Conservation (phyloP, 2,329 filamentous ascomycete genomes). For the Penicillium fuscoglaucum region DNA sequence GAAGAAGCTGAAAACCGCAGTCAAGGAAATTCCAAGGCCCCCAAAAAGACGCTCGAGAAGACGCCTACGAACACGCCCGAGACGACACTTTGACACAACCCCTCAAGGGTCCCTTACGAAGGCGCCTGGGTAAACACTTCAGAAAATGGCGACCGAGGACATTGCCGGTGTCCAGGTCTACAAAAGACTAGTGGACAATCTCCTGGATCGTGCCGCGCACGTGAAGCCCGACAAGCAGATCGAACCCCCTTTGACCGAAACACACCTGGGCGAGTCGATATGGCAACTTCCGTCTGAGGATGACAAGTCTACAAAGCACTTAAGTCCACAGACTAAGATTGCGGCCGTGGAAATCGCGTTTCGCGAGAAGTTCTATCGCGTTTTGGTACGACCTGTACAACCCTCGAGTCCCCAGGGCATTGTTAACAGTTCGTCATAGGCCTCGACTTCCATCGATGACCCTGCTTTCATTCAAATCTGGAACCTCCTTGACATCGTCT, state of each 20-base stretch:
- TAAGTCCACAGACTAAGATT: slow-evolving; percentile 57
- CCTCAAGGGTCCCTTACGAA: not conserved
- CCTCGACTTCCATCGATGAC: slow-evolving; percentile 72
- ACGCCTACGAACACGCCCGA: not conserved
- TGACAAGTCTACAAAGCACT: slow-evolving; percentile 33
- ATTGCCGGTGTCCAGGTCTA: slow-evolving; percentile 47
- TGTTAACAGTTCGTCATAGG: slow-evolving; percentile 49
- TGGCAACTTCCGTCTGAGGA: slow-evolving; percentile 37
- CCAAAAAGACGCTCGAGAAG: not conserved
- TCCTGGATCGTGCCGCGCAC: slow-evolving; percentile 60
- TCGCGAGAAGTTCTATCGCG: slow-evolving; percentile 73
- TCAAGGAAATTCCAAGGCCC: not conserved
- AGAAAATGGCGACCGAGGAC: slow-evolving; percentile 37
- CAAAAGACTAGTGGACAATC: slow-evolving; percentile 54
- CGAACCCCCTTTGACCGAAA: slow-evolving; percentile 73
- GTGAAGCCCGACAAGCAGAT: slow-evolving; percentile 62
- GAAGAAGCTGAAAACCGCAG: not conserved
- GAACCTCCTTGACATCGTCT: slow-evolving; percentile 92
- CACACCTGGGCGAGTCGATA: slow-evolving; percentile 52
- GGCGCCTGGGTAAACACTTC: not conserved
- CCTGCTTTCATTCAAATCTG: slow-evolving; percentile 80
- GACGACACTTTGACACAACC: not conserved
- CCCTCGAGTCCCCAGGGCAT: not conserved
- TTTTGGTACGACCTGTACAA: slow-evolving; percentile 63
- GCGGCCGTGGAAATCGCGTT: slow-evolving; percentile 81